Evolutionary conservation across 2,329 filamentous ascomycete species (phyloP).

Genomic region (Cryphonectria japonica): DNA sequence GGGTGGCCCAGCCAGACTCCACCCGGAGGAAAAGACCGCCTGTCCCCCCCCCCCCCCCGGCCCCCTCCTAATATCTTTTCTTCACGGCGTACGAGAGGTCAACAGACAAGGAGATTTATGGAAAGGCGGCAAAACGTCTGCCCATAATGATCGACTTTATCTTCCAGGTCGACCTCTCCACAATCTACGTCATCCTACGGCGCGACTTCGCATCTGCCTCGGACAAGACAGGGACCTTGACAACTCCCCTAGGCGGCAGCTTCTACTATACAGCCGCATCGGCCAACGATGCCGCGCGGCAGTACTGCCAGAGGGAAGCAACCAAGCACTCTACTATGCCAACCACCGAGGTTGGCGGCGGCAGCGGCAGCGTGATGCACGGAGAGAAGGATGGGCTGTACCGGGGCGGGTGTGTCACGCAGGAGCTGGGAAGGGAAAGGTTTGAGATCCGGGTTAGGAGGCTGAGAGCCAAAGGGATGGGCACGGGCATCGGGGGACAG

Average conservation of each 20-base stretch:
- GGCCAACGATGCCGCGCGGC: conserved; percentile 25
- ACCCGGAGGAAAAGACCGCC: background rate
- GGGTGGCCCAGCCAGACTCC: conserved; percentile 3
- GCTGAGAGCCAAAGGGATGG: conserved; percentile 21
- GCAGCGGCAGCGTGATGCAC: conserved; percentile 13
- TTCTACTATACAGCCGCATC: conserved; percentile 27
- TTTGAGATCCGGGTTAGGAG: conserved; percentile 26
- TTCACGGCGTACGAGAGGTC: background rate
- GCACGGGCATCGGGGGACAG: conserved; percentile 15
- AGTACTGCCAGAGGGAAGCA: conserved; percentile 24
- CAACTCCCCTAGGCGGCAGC: conserved; percentile 13
- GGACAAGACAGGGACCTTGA: conserved; percentile 17
- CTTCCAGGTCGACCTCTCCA: conserved; percentile 29
- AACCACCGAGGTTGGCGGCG: conserved; percentile 5
- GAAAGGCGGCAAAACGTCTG: background rate
- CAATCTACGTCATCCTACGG: conserved; percentile 24
- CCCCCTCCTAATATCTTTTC: too few relatives aligned
- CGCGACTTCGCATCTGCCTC: conserved; percentile 20
- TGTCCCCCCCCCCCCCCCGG: too few relatives aligned
- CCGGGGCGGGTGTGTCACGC: conserved; percentile 21
- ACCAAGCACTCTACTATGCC: conserved; percentile 3
- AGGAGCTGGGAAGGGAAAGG: conserved; percentile 23
- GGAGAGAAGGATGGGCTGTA: conserved; percentile 26
- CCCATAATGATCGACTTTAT: conserved; percentile 27
- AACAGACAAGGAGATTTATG: too few relatives aligned